phyloP scores from a whole-genome alignment of 352 stramenopile genomes.

The Globisporangium recalcitrans region DNA sequence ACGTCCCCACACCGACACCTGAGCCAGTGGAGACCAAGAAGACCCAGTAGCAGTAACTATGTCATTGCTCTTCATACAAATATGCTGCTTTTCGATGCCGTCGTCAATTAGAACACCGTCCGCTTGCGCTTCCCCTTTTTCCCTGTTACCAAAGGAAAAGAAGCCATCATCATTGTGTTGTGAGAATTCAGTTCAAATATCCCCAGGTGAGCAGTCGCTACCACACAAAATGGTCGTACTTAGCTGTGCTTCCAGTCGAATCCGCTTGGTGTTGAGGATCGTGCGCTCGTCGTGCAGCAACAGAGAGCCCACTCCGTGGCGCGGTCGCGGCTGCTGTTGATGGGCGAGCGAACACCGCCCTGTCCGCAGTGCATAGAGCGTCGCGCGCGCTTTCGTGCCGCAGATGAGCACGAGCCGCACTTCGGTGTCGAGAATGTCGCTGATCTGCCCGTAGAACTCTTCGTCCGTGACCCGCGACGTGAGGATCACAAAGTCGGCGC shows the following conservation, averaged over 20 bases:
- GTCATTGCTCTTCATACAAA: neutral
- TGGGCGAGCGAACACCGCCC: slow-evolving; percentile 38
- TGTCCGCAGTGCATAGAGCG: slow-evolving; percentile 29
- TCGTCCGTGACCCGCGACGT: slow-evolving; percentile 45
- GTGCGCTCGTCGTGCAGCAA: slow-evolving; percentile 19
- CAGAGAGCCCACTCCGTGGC: neutral
- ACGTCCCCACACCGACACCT: neutral
- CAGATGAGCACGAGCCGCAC: slow-evolving; percentile 51
- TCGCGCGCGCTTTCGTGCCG: slow-evolving; percentile 30
- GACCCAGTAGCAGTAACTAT: slow-evolving; percentile 28
- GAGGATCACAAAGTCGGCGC: slow-evolving; percentile 54
- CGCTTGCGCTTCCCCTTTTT: slow-evolving; percentile 30
- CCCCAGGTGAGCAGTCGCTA: no score
- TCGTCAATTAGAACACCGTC: slow-evolving; percentile 30
- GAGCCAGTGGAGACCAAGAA: slow-evolving; percentile 19
- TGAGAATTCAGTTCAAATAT: neutral
- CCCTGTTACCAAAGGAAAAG: neutral
- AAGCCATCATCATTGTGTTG: neutral
- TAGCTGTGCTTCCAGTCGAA: slow-evolving; percentile 6
- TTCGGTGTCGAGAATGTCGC: slow-evolving; percentile 24
- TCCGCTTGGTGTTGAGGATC: slow-evolving; percentile 21
- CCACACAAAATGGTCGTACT: slow-evolving; percentile 4
- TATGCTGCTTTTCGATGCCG: neutral
- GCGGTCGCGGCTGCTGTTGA: slow-evolving; percentile 1
- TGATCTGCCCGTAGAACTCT: slow-evolving; percentile 58